Base-by-base conservation (phyloP, 345 rosid species). In the Diplotaxis tenuifolia region DNA sequence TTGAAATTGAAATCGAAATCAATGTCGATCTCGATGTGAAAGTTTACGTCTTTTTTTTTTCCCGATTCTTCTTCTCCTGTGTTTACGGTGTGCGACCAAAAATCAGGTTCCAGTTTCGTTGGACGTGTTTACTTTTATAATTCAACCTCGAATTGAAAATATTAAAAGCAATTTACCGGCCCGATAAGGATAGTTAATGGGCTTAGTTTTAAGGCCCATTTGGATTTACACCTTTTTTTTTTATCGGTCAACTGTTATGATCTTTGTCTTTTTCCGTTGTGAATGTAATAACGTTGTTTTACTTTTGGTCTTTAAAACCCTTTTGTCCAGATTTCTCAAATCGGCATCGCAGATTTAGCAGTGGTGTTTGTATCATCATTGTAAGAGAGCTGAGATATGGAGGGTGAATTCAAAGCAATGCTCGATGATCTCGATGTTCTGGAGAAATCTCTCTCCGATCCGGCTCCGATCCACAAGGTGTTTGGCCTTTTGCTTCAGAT, bases 401-500 rank as follows among this genome's bases (percentile, higher is more conserved):
- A 93, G 83, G 77, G 22, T 21, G 97, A 88, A 82, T 71, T 93
- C 79, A 83, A 83, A 62, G 86, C 78, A 71, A 40, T 91, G 80
- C 83, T 81, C 22, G 82, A 73, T 20, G 96, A 89, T 78, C 89
- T 93, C 2, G 80, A 84, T 40, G 57, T 81, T 23, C 82, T 93
- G 70, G 86, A 81, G 82, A 79, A 65, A 58, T 85, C 90, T 12
- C 70, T 86, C 7, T 81, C 84, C 14, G 90, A 87, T 82, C 81
- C 82, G 67, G 80, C 88, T 68, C 84, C 89, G 45, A 81, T 91
- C 65, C 82, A 82, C 22, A 81, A 84, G 97, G 97, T 89, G 23
- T 38, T 56, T 40, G 62, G 58, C 40, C 21, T 65, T 72, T 70
- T 42, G 5, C 54, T 36, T 69, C 47, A 11, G 45, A 29, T 65